A percentile compares a stretch with the other conserved stretches of the same genome.
These are phyloP conservation scores for Hirschfeldia incana DNA, from an alignment of 345 rosid genomes.

Conservation along the genomic window DNA sequence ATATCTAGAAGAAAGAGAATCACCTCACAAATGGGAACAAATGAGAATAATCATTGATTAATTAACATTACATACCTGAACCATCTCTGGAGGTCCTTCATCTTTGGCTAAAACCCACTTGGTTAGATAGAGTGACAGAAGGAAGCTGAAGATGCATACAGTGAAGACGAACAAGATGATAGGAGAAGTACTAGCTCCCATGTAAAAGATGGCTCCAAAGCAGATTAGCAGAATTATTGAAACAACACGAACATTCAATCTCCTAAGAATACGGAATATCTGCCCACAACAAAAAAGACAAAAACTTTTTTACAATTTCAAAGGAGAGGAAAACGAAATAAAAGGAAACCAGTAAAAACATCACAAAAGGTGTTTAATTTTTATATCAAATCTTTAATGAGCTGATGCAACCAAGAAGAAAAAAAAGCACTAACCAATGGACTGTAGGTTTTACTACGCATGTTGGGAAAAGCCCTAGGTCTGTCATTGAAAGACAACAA, in stretches of 20 bases:
- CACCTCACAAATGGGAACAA: slow-evolving; percentile 32
- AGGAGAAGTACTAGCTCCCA: slow-evolving; percentile 92
- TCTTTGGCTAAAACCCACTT: slow-evolving; percentile 98
- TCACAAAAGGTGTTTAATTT: neutral
- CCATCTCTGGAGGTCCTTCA: slow-evolving; percentile 99
- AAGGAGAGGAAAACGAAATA: neutral
- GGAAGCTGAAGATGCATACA: slow-evolving; percentile 80
- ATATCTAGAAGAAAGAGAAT: slow-evolving; percentile 62
- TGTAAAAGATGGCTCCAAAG: slow-evolving; percentile 71
- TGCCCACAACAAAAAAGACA: slow-evolving; percentile 37
- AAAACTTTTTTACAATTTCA: too few relatives aligned
- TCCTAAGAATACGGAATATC: slow-evolving; percentile 81
- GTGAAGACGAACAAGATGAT: slow-evolving; percentile 89
- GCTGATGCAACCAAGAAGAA: slow-evolving; percentile 11
- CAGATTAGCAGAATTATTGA: slow-evolving; percentile 64
- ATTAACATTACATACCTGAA: slow-evolving; percentile 50
- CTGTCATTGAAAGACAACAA: slow-evolving; percentile 73
- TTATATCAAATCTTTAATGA: neutral
- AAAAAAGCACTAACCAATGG: slow-evolving; percentile 54
- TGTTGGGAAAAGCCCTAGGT: slow-evolving; percentile 84
- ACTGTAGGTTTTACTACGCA: slow-evolving; percentile 78
- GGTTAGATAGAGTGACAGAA: slow-evolving; percentile 71
- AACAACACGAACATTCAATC: slow-evolving; percentile 78
- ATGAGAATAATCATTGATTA: neutral
- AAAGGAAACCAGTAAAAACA: neutral